Evolutionary conservation across 306 rosid genomes (phyloP), one percentile per base, ranked within the genome.

Genomic region (Prunus fruticosa): DNA sequence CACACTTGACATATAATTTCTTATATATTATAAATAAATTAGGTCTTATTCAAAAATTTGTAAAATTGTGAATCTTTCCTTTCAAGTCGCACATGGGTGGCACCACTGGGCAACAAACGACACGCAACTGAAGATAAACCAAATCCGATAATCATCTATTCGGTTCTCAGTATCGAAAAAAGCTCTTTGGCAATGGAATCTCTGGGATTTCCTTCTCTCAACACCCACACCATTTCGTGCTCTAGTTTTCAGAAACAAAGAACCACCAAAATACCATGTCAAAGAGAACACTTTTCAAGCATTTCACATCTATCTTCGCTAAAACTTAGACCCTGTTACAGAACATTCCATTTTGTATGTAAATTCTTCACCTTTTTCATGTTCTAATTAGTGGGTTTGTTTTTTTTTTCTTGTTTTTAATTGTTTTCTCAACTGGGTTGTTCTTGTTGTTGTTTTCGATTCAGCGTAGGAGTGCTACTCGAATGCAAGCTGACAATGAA

Each of bases 171-270:
- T 20, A 32, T 43, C 28, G 14, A 8, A 3, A 18, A 3, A 18
- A 46, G 13, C 45, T 25, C 63, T 8, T 32, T 10, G 14, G 34
- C 64, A 50, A 91, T 95, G 98, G 96, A 88, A 80, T 84, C 90
- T 80, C 84, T 92, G 45, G 87, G 91, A 71, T 84, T 89, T 85
- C 93, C 97, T 67, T 64, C 86, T 56, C 79, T 80, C 51, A 82
- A 78, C 82, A 34, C 67, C 38, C 86, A 78, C 62, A 22, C 84
- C 67, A 75, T 78, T 85, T 76, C 79, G 2, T 62, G 53, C 81
- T 79, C 81, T 13, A 76, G 13, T 73, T 75, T 76, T 51, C 87
- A 68, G 43, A 65, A 64, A 11, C 47, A 75, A 16, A 82, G 27
- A 20, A 23, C 76, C 72, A 72, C 56, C 49, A 76, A 77, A 74